Evolutionary conservation across 225 moss, liverwort and hornwort genomes (phyloP).

Genomic region (Lunularia cruciata): DNA sequence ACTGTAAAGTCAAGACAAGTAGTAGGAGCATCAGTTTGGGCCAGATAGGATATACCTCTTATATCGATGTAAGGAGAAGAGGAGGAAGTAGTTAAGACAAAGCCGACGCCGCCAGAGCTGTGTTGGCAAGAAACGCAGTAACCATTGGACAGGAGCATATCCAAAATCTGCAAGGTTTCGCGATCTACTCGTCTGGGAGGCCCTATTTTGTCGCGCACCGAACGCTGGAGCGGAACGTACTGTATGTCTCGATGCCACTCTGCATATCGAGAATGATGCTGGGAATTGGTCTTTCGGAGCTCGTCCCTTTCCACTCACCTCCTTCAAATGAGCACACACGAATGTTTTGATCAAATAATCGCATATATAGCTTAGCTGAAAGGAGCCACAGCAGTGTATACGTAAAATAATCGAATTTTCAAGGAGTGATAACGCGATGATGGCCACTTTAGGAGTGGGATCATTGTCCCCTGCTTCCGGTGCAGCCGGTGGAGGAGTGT

Average conservation of each 20-base stretch:
- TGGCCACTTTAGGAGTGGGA: conserved; percentile 25
- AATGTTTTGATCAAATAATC: no score
- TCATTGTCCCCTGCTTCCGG: conserved; percentile 14
- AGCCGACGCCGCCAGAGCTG: no score
- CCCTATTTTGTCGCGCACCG: not conserved
- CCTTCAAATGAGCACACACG: not conserved
- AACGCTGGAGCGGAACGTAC: not conserved
- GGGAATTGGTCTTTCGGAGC: not conserved
- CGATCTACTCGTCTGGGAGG: not conserved
- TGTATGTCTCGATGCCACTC: not conserved
- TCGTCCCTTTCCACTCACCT: not conserved
- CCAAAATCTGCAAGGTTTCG: conserved; percentile 18
- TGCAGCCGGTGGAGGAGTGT: conserved; percentile 10
- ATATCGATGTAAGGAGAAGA: no score
- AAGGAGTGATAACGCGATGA: conserved; percentile 7
- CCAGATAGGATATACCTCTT: no score
- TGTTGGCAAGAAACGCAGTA: conserved; percentile 1
- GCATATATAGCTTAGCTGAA: no score
- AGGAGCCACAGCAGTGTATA: no score
- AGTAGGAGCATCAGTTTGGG: no score
- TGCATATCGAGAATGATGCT: not conserved
- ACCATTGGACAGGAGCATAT: conserved; percentile 20
- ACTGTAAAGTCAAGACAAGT: no score
- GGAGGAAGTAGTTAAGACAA: no score
- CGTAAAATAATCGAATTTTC: no score